Evolutionary conservation across 1,284 basidiomycete species (phyloP).

Genomic region (Naganishia sp.): DNA sequence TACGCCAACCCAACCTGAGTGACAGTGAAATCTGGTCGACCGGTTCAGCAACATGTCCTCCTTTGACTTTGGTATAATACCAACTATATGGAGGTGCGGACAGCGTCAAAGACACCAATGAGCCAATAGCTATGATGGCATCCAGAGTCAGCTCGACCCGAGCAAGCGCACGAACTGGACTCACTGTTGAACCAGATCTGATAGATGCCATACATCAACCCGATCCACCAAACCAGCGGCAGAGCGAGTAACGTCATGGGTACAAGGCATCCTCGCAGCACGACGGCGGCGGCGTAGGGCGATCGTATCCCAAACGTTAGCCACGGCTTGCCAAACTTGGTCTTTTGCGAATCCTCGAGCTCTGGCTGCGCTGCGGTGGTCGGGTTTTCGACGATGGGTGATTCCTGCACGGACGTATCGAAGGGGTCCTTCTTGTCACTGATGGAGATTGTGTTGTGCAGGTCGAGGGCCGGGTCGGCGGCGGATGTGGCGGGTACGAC

Average conservation of each 20-base stretch:
- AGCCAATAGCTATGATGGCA: constrained; percentile 33
- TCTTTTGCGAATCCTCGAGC: neutral
- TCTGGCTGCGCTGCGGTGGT: neutral
- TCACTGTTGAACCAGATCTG: constrained; percentile 38
- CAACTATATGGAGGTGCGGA: constrained; percentile 11
- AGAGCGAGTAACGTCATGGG: constrained; percentile 32
- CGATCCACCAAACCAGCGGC: constrained; percentile 35
- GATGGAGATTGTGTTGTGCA: neutral
- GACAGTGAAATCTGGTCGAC: constrained; percentile 1
- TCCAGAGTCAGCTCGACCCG: neutral
- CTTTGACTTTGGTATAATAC: neutral
- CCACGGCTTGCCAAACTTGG: constrained; percentile 11
- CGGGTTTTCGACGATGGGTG: neutral
- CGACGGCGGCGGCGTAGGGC: constrained; percentile 30
- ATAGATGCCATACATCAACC: constrained; percentile 35
- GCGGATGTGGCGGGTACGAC: neutral
- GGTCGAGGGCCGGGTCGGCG: neutral
- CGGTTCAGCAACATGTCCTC: neutral
- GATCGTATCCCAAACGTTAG: neutral
- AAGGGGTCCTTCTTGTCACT: neutral
- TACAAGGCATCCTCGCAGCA: constrained; percentile 35
- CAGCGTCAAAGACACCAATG: constrained; percentile 9
- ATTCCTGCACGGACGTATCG: neutral
- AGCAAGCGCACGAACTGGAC: neutral
- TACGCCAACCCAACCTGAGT: constrained; percentile 6